Percentiles rank a stretch among this genome's conserved stretches.
phyloP scores from a whole-genome alignment of 495 filamentous ascomycete species.

The Penicillium lividum region DNA sequence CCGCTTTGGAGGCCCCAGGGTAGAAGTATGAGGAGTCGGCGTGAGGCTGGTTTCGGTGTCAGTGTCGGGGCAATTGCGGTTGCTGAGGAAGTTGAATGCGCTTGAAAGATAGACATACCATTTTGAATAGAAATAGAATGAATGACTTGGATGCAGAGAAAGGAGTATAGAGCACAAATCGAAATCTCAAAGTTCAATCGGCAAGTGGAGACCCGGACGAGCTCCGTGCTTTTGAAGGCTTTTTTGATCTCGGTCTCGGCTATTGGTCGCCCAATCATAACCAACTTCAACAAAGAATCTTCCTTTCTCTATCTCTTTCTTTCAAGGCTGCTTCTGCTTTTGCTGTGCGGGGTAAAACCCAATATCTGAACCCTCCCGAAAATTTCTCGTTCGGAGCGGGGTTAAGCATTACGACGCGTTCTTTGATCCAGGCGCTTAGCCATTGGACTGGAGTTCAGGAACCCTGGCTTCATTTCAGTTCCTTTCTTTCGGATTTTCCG shows the following conservation, averaged over 20 bases:
- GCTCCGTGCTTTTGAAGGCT: background rate
- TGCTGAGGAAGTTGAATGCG: too few species aligned
- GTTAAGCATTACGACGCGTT: background rate
- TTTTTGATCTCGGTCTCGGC: background rate
- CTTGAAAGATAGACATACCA: slow-evolving; percentile 5
- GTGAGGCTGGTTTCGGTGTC: slow-evolving; percentile 63
- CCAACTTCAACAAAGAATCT: background rate
- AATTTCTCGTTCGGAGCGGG: background rate
- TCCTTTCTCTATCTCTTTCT: background rate
- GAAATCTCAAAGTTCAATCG: background rate
- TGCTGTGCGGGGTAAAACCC: background rate
- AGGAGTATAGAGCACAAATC: background rate
- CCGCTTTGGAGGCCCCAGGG: slow-evolving; percentile 63
- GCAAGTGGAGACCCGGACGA: background rate
- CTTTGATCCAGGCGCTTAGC: slow-evolving; percentile 7
- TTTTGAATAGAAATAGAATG: background rate
- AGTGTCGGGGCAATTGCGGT: background rate
- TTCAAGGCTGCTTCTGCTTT: too few species aligned
- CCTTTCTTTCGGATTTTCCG: background rate
- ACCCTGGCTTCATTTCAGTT: slow-evolving; percentile 1
- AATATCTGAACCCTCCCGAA: background rate
- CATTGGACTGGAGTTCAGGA: slow-evolving; percentile 4
- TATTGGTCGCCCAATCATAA: background rate
- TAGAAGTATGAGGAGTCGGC: slow-evolving; percentile 81
- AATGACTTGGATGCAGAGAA: background rate